Evolutionary conservation across 208 protist species (phyloP).

Genomic region (Porcisia deanei): DNA sequence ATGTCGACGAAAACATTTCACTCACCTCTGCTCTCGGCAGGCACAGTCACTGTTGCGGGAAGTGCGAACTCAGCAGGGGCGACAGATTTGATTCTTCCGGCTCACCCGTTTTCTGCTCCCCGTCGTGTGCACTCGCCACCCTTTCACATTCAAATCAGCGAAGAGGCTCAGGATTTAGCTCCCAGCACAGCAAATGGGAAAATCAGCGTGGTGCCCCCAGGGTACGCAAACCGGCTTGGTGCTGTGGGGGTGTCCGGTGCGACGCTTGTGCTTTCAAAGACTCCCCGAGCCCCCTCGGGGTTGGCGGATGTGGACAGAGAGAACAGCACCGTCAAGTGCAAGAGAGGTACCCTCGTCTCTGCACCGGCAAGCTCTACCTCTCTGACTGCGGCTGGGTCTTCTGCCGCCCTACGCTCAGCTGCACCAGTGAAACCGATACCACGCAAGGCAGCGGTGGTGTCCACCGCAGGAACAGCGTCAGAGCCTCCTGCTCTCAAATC

Average conservation of each 20-base stretch:
- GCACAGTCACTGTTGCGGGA: background rate
- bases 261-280: conserved; percentile 5
- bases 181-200: conserved; percentile 5
- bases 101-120: background rate
- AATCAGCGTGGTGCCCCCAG: conserved; percentile 22
- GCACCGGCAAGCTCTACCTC: background rate
- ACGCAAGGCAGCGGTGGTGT: background rate
- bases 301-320: conserved; percentile 3
- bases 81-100: background rate
- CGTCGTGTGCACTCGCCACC: background rate
- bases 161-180: background rate
- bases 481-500: background rate
- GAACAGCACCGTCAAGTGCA: background rate
- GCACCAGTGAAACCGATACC: conserved; percentile 1
- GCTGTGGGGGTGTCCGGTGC: conserved; percentile 13
- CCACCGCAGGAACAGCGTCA: background rate
- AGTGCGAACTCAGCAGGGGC: background rate
- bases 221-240: conserved; percentile 12
- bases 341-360: background rate
- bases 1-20: background rate
- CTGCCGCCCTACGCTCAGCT: background rate
- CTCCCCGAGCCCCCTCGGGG: conserved; percentile 4
- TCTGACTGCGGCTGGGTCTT: background rate
- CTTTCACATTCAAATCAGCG: background rate
- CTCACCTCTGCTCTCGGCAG: background rate